These are phyloP conservation scores for Leccinum angustisporum DNA, from an alignment of 1,284 basidiomycete species.

Conservation along the genomic window DNA sequence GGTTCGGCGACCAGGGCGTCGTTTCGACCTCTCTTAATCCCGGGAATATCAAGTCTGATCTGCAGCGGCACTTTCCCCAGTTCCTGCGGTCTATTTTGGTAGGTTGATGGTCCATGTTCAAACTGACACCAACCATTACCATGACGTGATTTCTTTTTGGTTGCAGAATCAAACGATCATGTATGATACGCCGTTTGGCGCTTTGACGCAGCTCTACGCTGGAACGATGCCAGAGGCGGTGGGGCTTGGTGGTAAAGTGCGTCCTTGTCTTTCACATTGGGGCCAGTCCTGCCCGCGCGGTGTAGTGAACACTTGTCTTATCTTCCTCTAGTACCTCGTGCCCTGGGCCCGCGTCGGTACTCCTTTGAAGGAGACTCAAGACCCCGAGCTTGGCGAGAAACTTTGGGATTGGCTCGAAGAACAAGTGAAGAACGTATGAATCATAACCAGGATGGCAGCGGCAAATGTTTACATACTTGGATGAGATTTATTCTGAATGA, in stretches of 20 bases:
- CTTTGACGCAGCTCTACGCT: slow-evolving; percentile 39
- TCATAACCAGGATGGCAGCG: not conserved
- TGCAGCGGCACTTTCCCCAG: slow-evolving; percentile 22
- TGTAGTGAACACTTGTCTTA: not conserved
- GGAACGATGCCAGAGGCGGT: slow-evolving; percentile 36
- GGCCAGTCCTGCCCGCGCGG: not conserved
- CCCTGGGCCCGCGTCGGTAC: slow-evolving; percentile 38
- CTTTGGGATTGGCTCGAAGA: slow-evolving; percentile 42
- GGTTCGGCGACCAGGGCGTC: slow-evolving; percentile 24
- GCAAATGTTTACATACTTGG: not conserved
- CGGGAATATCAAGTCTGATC: slow-evolving; percentile 29
- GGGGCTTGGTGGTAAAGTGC: slow-evolving; percentile 33
- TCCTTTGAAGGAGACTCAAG: slow-evolving; percentile 23
- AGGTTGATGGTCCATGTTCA: not conserved
- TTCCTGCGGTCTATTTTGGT: slow-evolving; percentile 15
- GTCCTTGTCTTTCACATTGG: not conserved
- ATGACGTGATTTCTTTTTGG: slow-evolving; percentile 1
- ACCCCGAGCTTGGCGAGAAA: slow-evolving; percentile 31
- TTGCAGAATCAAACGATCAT: slow-evolving; percentile 24
- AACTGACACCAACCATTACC: not conserved
- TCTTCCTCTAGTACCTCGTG: slow-evolving; percentile 33
- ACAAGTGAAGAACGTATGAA: slow-evolving; percentile 27
- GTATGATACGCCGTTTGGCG: slow-evolving; percentile 32
- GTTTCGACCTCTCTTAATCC: slow-evolving; percentile 27
- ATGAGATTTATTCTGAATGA: too few relatives aligned